A percentile compares a stretch with the other conserved stretches of the same genome.
Evolutionary conservation across 2,329 filamentous ascomycete genomes (phyloP).

Genomic region (Fusarium hostae): DNA sequence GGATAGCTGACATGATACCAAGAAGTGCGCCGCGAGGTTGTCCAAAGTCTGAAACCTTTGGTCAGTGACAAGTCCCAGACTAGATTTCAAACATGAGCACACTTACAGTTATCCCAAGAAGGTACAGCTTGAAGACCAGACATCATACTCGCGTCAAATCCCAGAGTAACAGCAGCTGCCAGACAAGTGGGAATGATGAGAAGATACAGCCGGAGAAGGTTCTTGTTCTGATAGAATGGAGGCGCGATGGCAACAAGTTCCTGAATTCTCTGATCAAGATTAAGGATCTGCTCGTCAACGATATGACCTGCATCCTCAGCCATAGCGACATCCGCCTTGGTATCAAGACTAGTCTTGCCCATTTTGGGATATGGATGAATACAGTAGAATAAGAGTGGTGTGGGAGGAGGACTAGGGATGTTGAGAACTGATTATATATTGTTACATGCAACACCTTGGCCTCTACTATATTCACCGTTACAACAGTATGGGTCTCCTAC

Average conservation of each 20-base stretch:
- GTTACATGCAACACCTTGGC: neutral
- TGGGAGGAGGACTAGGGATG: neutral
- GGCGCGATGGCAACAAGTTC: neutral
- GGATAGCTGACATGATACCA: slow-evolving; percentile 10
- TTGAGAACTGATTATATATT: too few relatives aligned
- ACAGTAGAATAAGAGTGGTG: too few relatives aligned
- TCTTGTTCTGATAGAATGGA: slow-evolving; percentile 18
- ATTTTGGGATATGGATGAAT: neutral
- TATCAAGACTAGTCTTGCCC: neutral
- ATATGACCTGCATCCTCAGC: neutral
- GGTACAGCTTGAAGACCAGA: slow-evolving; percentile 33
- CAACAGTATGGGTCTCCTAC: neutral
- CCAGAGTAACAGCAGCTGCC: slow-evolving; percentile 36
- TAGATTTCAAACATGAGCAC: too few relatives aligned
- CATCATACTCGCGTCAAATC: slow-evolving; percentile 58
- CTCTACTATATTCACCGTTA: neutral
- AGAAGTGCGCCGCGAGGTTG: slow-evolving; percentile 45
- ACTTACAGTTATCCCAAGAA: slow-evolving; percentile 30
- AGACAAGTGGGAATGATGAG: slow-evolving; percentile 26
- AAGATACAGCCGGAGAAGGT: slow-evolving; percentile 16
- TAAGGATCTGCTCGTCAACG: neutral
- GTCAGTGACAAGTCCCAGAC: too few relatives aligned
- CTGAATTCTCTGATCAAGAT: neutral
- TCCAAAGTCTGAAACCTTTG: too few relatives aligned
- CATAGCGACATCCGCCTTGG: neutral